Base-by-base conservation (phyloP, 192 early-diverging fungal species). In the Helicostylum pulchrum region DNA sequence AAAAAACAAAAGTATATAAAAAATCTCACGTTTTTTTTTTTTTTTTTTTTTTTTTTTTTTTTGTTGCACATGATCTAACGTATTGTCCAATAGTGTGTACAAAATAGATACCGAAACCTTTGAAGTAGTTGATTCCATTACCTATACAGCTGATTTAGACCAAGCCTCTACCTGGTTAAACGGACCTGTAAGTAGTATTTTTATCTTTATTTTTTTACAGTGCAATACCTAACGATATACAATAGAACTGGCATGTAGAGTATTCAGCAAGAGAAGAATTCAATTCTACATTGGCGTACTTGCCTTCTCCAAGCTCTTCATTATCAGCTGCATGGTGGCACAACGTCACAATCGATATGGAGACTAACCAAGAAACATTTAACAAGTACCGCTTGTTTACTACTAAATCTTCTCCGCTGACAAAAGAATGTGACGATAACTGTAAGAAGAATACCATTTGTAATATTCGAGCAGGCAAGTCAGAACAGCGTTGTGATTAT, bases 321-420 rank as follows among this genome's bases (percentile, higher is more conserved):
- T 56, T 83, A 20, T 65, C 68, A 7, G 68, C 81, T 0, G 64
- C 60, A 26, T 83, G 81, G 81, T 83, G 81, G 81, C 81, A 83
- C 36, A 73, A 80, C 23, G 78, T 83, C 8, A 83, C 81, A 15
- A 60, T 43, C 3, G 59, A 55, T 8, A 78, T 83, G 47, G 81
- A 83, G 56, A 56, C 53, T 14, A 66, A 53, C 17, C 39, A 73
- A 15, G 53, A 56, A 1, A 49, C 50, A 32, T 83, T 83, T 59
- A 59, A 83, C 17, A 57, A 78, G 36, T 83, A 80, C 64, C 76
- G 68, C 57, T 63, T 44, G 0, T 78, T 66, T 62, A 68, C 76
- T 32, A 56, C 47, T 36, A 80, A 80, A 58, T 78, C 76, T 44
- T 67, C 76, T 15, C 68, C 68, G 7, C 31, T 44, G 3, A 14